Evolutionary conservation across 2,329 filamentous ascomycete species (phyloP), one percentile per base, ranked within the genome.

Genomic region (Polytolypa hystricis): DNA sequence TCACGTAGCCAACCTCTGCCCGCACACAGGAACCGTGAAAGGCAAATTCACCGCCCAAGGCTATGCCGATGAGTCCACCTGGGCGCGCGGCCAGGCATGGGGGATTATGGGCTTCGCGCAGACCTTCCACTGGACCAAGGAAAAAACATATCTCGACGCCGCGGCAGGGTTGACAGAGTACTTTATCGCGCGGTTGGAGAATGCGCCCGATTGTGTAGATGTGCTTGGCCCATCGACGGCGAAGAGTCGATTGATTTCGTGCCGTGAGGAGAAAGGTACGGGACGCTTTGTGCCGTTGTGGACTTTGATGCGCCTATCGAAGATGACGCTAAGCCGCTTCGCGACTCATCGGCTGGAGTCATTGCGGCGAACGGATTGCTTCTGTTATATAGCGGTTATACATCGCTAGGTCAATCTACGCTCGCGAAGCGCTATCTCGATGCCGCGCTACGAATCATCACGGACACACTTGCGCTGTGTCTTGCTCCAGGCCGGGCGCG

Each of bases 311-410:
- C 33, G 15, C 33, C 33, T 10, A 35, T 35, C 12, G 15, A 19
- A 10, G 42, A 46, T 15, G 42, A 42, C 9, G 32, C 19, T 1
- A 33, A 34, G 15, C 47, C 38, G 39, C 26, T 63, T 47, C 43
- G 62, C 12, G 63, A 66, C 30, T 57, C 58, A 0, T 64, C 59
- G 0, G 63, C 62, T 3, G 63, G 59, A 0, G 54, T 64, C 4
- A 58, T 65, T 27, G 56, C 61, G 1, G 62, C 61, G 1, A 65
- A 66, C 41, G 63, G 62, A 0, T 28, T 66, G 1, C 34, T 66
- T 8, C 44, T 51, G 3, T 31, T 51, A 3, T 39, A 46, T 3
- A 42, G 45, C 37, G 31, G 30, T n/a, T 37, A 50, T 10, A 12
- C 39, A 10, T 14, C 39, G n/a, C 15, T 35, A 4, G 36, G 33